Evolutionary conservation across 345 rosid species (phyloP).

Genomic region (Arabidopsis suecica): DNA sequence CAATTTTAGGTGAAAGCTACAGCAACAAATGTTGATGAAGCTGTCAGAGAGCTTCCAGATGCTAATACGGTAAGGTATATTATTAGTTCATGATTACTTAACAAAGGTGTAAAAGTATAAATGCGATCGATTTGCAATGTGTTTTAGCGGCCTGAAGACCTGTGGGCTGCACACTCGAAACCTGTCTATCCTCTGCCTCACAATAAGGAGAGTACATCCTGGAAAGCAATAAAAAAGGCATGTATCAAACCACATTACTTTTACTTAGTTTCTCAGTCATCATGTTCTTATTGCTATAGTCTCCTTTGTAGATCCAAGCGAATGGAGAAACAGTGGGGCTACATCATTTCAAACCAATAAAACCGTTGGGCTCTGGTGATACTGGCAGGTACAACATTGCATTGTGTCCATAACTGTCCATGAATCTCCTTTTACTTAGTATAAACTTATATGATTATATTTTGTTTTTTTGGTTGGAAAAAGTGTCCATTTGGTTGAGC

Average conservation of each 20-base stretch:
- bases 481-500: slow-evolving; percentile 93
- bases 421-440: not conserved
- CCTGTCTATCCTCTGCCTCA: slow-evolving; percentile 89
- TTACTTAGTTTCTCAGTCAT: slow-evolving; percentile 24
- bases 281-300: slow-evolving; percentile 20
- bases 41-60: slow-evolving; percentile 97
- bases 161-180: slow-evolving; percentile 87
- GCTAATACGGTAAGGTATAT: slow-evolving; percentile 93
- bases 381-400: slow-evolving; percentile 79
- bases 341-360: slow-evolving; percentile 90
- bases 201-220: slow-evolving; percentile 64
- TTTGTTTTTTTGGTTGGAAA: slow-evolving; percentile 27
- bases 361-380: slow-evolving; percentile 96
- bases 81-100: slow-evolving; percentile 33
- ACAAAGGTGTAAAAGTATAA: slow-evolving; percentile 14
- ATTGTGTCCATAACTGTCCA: slow-evolving; percentile 18
- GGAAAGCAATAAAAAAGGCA: slow-evolving; percentile 92
- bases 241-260: slow-evolving; percentile 2
- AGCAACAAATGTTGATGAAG: slow-evolving; percentile 96
- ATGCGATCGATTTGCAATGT: slow-evolving; percentile 37
- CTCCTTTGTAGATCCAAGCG: slow-evolving; percentile 64
- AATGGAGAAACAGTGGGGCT: slow-evolving; percentile 74
- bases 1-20: slow-evolving; percentile 88
- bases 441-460: not conserved
- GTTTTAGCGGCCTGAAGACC: slow-evolving; percentile 87